Conservation (phyloP, 805 yeast species). For the Candida gorgasii region DNA sequence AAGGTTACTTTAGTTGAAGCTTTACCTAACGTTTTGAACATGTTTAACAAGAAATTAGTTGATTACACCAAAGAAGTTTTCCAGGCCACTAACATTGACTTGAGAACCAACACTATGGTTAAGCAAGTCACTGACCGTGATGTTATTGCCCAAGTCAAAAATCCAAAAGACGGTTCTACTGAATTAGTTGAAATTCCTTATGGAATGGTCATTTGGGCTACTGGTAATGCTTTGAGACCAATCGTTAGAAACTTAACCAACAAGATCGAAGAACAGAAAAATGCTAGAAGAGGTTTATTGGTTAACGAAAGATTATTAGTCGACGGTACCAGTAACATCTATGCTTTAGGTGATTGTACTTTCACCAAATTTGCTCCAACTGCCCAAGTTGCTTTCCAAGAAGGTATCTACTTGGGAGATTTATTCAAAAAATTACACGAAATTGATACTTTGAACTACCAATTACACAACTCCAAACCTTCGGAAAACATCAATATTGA, state of each 20-base stretch:
- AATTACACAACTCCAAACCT: constrained; percentile 39
- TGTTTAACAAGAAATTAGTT: constrained; percentile 67
- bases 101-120: constrained; percentile 84
- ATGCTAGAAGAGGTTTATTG: constrained; percentile 87
- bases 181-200: constrained; percentile 70
- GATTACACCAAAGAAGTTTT: constrained; percentile 81
- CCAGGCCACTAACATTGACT: constrained; percentile 63
- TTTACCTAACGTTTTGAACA: constrained; percentile 79
- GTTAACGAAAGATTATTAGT: constrained; percentile 81
- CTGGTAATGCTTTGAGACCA: constrained; percentile 90
- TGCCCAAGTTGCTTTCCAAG: constrained; percentile 96
- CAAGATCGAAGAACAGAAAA: constrained; percentile 72
- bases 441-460: constrained; percentile 56
- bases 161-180: constrained; percentile 61
- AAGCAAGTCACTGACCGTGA: constrained; percentile 73
- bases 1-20: constrained; percentile 88
- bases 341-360: constrained; percentile 94
- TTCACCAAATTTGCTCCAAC: constrained; percentile 91
- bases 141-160: constrained; percentile 69
- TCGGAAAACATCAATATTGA: constrained; percentile 42
- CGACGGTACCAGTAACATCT: constrained; percentile 80
- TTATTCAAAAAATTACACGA: constrained; percentile 66
- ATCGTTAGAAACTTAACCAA: constrained; percentile 66
- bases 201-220: constrained; percentile 95
- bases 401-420: constrained; percentile 78